phyloP scores from a whole-genome alignment of 1,284 basidiomycete species.

The Ganoderma leucocontextum region DNA sequence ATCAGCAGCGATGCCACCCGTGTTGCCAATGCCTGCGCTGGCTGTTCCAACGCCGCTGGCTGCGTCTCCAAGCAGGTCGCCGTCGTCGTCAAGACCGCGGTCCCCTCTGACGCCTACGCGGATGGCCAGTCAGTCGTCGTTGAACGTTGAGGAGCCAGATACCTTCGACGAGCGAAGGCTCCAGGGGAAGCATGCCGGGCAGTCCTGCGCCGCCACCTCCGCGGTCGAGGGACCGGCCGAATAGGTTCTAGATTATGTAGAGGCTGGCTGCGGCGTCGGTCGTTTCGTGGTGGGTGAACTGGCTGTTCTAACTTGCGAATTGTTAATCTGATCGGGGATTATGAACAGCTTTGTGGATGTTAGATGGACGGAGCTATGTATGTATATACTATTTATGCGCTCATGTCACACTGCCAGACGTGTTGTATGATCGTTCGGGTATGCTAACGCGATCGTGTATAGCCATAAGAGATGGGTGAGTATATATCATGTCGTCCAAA shows the following conservation, averaged over 20 bases:
- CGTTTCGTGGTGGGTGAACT: not conserved
- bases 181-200: constrained; percentile 44
- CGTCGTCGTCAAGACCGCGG: constrained; percentile 33
- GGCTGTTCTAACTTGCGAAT: not conserved
- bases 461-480: not conserved
- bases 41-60: constrained; percentile 30
- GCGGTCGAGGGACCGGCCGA: constrained; percentile 64
- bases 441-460: not conserved
- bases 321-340: not conserved
- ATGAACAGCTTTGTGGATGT: not conserved
- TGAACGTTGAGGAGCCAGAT: constrained; percentile 35
- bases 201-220: constrained; percentile 60
- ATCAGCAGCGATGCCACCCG: constrained; percentile 22
- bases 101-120: constrained; percentile 34
- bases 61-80: constrained; percentile 30
- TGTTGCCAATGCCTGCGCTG: constrained; percentile 26
- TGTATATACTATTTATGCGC: constrained; percentile 3
- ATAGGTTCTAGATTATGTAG: constrained; percentile 37
- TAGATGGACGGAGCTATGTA: not conserved
- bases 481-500: not conserved
- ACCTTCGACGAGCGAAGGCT: constrained; percentile 37
- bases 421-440: not conserved
- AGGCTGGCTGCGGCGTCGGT: constrained; percentile 34
- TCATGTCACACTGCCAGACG: not conserved
- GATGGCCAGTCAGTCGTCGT: constrained; percentile 33